Percentiles rank a stretch among this genome's conserved stretches.
Evolutionary conservation across 495 filamentous ascomycete genomes (phyloP).

Genomic region (Podospora didyma): DNA sequence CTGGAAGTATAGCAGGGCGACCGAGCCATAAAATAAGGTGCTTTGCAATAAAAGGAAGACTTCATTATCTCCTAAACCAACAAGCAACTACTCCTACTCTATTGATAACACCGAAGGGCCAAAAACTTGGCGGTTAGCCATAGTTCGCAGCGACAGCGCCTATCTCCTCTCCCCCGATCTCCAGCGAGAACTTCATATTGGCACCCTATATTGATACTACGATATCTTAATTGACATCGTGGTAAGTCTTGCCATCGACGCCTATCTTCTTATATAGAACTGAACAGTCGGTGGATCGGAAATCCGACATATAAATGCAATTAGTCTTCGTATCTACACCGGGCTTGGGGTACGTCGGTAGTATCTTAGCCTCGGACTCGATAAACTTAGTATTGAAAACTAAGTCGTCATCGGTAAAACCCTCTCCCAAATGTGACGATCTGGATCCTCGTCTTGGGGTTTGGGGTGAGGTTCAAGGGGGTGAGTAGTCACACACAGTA

Average conservation of each 20-base stretch:
- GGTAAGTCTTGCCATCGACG: too few relatives aligned
- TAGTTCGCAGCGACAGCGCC: conserved; percentile 1
- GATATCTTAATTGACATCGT: not conserved
- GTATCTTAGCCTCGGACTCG: not conserved
- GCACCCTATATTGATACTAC: not conserved
- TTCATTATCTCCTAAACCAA: too few relatives aligned
- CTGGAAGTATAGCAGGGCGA: too few relatives aligned
- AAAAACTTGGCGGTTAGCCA: too few relatives aligned
- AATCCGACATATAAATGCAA: not conserved
- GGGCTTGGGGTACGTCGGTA: not conserved
- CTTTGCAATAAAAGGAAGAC: too few relatives aligned
- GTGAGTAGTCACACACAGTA: too few relatives aligned
- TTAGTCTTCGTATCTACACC: too few relatives aligned
- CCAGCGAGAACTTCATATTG: not conserved
- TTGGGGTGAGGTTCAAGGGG: too few relatives aligned
- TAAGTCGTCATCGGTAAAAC: not conserved
- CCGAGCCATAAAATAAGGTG: too few relatives aligned
- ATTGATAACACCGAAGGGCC: too few relatives aligned
- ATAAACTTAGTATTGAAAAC: not conserved
- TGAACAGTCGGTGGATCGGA: not conserved
- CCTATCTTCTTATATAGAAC: not conserved
- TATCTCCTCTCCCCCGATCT: not conserved
- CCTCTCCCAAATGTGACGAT: not conserved
- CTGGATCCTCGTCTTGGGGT: too few relatives aligned
- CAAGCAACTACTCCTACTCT: too few relatives aligned